A percentile compares a stretch with the other conserved stretches of the same genome.
These are phyloP conservation scores for Vitis rotundifolia DNA, from an alignment of 164 flowering plant species.

Conservation along the genomic window DNA sequence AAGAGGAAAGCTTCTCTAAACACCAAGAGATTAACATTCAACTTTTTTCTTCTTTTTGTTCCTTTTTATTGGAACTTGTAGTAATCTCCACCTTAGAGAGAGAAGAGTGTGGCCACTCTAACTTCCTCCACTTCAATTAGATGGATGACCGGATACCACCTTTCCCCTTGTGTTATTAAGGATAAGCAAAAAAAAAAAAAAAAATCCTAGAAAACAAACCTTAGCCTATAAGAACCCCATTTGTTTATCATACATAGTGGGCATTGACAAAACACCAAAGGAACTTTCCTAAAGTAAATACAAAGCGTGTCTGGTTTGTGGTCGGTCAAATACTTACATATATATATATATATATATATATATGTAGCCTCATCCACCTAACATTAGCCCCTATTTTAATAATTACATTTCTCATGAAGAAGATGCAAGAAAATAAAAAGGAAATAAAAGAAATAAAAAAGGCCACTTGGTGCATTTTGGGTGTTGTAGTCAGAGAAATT, in stretches of 20 bases:
- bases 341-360: no score
- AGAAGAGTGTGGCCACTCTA: slow-evolving; percentile 24
- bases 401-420: not conserved
- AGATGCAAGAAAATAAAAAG: no score
- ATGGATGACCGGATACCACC: not conserved
- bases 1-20: no score
- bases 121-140: slow-evolving; percentile 24
- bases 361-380: slow-evolving; percentile 5
- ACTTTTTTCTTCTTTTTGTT: not conserved
- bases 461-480: no score
- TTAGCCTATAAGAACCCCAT: not conserved
- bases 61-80: slow-evolving; percentile 6
- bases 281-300: slow-evolving; percentile 9
- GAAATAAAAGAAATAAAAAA: no score
- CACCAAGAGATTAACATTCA: no score
- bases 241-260: slow-evolving; percentile 1
- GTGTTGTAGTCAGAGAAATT: no score
- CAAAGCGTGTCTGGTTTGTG: slow-evolving; percentile 11
- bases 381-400: no score
- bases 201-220: not conserved
- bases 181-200: slow-evolving; percentile 17
- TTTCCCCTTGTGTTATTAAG: slow-evolving; percentile 14
- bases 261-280: slow-evolving; percentile 14
- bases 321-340: slow-evolving; percentile 34
- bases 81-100: not conserved